These are phyloP conservation scores for Fusarium pseudocircinatum DNA, from an alignment of 2,329 filamentous ascomycete species.

Conservation along the genomic window DNA sequence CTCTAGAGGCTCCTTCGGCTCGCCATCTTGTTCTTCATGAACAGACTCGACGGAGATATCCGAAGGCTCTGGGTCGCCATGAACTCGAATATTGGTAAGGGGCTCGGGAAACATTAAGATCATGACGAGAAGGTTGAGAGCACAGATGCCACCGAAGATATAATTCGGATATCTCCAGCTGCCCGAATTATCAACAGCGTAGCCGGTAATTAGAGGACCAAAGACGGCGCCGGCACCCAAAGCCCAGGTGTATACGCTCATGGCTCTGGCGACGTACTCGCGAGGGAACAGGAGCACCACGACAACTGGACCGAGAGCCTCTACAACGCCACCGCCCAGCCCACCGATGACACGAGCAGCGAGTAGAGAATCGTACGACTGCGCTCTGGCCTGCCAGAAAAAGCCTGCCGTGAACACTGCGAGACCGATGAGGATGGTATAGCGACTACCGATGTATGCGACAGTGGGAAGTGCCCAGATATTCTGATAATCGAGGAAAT, in stretches of 20 bases:
- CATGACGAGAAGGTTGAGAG: neutral
- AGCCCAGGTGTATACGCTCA: neutral
- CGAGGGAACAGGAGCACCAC: neutral
- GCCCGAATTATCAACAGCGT: neutral
- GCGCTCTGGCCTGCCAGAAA: neutral
- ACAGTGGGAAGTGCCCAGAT: neutral
- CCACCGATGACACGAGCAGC: neutral
- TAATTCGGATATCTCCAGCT: neutral
- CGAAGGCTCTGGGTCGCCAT: fast-evolving
- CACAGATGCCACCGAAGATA: neutral
- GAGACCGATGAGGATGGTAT: neutral
- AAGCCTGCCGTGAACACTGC: neutral
- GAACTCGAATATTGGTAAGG: neutral
- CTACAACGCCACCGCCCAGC: neutral
- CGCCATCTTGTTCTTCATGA: neutral
- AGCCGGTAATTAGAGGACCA: neutral
- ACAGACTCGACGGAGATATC: fast-evolving
- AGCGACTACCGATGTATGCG: neutral
- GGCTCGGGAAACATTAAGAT: neutral
- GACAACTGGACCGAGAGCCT: neutral
- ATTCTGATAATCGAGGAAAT: neutral
- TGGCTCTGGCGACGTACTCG: neutral
- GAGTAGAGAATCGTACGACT: neutral
- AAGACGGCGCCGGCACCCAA: neutral
- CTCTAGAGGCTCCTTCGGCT: neutral